A percentile compares a stretch with the other conserved stretches of the same genome.
Evolutionary conservation across 1,284 basidiomycete species (phyloP).

Genomic region (Amylostereum areolatum): DNA sequence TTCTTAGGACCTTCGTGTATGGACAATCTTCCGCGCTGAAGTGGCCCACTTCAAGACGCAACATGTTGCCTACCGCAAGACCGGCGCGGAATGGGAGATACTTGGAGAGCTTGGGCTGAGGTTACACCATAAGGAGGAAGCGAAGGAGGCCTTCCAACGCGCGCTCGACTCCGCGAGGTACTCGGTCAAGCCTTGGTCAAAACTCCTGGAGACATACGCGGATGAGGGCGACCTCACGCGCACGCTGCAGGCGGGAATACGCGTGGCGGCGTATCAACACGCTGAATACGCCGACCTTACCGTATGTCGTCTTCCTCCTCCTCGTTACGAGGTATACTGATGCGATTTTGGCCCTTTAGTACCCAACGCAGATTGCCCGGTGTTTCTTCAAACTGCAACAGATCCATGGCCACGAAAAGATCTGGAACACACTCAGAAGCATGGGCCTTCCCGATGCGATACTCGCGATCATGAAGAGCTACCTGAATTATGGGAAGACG

Average conservation of each 20-base stretch:
- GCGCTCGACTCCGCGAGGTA: slow-evolving; percentile 87
- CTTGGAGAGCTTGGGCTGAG: slow-evolving; percentile 90
- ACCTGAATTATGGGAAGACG: slow-evolving; percentile 71
- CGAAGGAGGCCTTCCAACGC: slow-evolving; percentile 94
- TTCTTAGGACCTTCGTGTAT: slow-evolving; percentile 91
- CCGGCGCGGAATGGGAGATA: slow-evolving; percentile 97
- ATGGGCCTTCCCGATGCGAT: slow-evolving; percentile 87
- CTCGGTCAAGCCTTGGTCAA: slow-evolving; percentile 87
- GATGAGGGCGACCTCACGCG: slow-evolving; percentile 91
- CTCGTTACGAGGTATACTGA: background rate
- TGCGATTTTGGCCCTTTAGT: slow-evolving; percentile 37
- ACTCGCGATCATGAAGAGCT: slow-evolving; percentile 82
- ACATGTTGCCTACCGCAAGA: slow-evolving; percentile 95
- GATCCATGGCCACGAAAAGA: slow-evolving; percentile 93
- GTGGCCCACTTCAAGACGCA: slow-evolving; percentile 99
- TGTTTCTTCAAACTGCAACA: slow-evolving; percentile 91
- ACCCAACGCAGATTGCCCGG: slow-evolving; percentile 86
- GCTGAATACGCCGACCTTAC: slow-evolving; percentile 82
- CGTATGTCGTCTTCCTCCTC: slow-evolving; percentile 36
- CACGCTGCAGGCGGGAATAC: slow-evolving; percentile 86
- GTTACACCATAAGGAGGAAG: slow-evolving; percentile 95
- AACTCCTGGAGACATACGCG: slow-evolving; percentile 91
- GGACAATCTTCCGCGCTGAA: slow-evolving; percentile 99
- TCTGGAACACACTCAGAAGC: slow-evolving; percentile 88
- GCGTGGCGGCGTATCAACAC: slow-evolving; percentile 90